A percentile compares a stretch with the other conserved stretches of the same genome.
Conservation (phyloP, 495 filamentous ascomycete genomes). For the Xylaria castorea region DNA sequence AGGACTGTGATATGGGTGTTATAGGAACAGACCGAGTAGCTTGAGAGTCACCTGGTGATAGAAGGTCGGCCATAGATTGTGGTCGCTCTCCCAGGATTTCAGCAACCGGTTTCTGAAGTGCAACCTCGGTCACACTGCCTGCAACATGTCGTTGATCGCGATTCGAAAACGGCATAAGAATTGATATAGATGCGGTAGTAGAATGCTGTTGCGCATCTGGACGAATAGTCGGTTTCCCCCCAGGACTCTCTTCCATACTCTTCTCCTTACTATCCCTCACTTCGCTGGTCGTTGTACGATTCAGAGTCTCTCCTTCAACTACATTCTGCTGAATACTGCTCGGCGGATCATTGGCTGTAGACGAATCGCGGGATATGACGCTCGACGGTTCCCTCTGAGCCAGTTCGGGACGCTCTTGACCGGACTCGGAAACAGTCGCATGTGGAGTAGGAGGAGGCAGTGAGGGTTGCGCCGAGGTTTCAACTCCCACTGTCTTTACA, state of each 20-base stretch:
- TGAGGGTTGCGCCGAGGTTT: neutral
- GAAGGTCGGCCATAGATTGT: slow-evolving; percentile 43
- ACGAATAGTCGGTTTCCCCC: neutral
- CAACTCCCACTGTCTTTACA: neutral
- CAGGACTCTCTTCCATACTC: neutral
- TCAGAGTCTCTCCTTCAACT: neutral
- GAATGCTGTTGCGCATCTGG: neutral
- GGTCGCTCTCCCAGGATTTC: slow-evolving; percentile 73
- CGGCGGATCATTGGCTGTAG: neutral
- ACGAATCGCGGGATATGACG: neutral
- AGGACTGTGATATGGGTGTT: slow-evolving; percentile 49
- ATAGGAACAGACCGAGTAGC: slow-evolving; percentile 42
- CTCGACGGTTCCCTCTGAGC: neutral
- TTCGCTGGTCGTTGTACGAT: neutral
- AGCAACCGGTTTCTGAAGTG: slow-evolving; percentile 76
- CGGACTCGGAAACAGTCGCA: neutral
- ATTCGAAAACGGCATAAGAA: neutral
- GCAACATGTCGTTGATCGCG: slow-evolving; percentile 39
- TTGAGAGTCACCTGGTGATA: slow-evolving; percentile 38
- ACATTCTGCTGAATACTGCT: neutral
- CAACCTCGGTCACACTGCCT: slow-evolving; percentile 68
- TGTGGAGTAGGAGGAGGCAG: neutral
- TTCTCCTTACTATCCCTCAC: neutral
- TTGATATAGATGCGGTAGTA: slow-evolving; percentile 2
- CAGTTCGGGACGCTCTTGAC: neutral